Evolutionary conservation across 23 red algal genomes (phyloP).

Genomic region (Gracilariopsis chorda): DNA sequence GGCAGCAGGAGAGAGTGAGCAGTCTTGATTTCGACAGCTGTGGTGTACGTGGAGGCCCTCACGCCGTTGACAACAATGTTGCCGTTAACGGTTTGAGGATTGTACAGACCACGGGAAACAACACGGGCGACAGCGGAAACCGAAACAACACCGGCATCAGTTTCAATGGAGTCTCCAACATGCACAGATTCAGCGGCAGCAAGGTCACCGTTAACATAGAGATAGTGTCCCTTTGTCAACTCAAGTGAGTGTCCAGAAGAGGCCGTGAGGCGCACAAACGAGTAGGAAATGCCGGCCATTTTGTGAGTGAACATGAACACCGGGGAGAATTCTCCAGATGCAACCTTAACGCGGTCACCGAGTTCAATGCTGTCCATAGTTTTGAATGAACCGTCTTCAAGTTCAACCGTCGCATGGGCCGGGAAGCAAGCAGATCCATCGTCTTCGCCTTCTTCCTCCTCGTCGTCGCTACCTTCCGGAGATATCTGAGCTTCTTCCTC

Average conservation of each 20-base stretch:
- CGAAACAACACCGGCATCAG: constrained; percentile 12
- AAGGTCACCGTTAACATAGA: constrained; percentile 58
- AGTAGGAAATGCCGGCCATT: constrained; percentile 1
- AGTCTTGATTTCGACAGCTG: constrained; percentile 28
- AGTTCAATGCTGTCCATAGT: constrained; percentile 46
- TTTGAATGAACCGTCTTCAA: constrained; percentile 59
- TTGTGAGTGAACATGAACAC: constrained; percentile 83
- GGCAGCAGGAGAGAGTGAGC: constrained; percentile 51
- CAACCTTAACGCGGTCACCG: constrained; percentile 78
- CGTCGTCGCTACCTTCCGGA: too few relatives aligned
- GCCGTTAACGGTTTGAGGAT: constrained; percentile 47
- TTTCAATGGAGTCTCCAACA: constrained; percentile 45
- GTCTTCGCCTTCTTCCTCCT: constrained; percentile 54
- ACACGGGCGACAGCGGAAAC: constrained; percentile 24
- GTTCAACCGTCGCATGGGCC: constrained; percentile 69
- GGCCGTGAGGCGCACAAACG: constrained; percentile 44
- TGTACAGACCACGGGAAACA: constrained; percentile 36
- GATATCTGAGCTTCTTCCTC: too few relatives aligned
- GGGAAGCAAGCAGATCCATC: constrained; percentile 78
- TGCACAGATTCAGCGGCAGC: constrained; percentile 44
- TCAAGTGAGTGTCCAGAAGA: constrained; percentile 20
- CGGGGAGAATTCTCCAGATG: constrained; percentile 34
- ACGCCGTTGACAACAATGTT: constrained; percentile 49
- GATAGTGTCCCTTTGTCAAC: constrained; percentile 56
- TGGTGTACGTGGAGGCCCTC: constrained; percentile 52